phyloP scores from a whole-genome alignment of 441 rosid species.

The Capsella rubella region DNA sequence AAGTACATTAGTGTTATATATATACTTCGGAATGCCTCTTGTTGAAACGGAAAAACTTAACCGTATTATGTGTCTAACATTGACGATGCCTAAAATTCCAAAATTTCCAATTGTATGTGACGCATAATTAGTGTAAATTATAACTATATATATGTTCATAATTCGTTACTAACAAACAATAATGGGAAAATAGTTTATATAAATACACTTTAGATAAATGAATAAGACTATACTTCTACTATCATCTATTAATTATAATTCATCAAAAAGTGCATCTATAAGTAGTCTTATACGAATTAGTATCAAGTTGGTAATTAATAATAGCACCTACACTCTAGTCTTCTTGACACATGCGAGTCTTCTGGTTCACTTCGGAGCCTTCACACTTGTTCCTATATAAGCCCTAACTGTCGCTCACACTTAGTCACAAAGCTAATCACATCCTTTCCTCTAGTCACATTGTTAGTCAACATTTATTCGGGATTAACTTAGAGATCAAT shows the following conservation, averaged over 20 bases:
- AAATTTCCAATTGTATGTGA: too few relatives aligned
- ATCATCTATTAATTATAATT: slow-evolving; percentile 3
- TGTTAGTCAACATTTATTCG: background rate
- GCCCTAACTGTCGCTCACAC: slow-evolving; percentile 5
- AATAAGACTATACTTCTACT: background rate
- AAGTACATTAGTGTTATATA: too few relatives aligned
- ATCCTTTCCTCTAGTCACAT: slow-evolving; percentile 13
- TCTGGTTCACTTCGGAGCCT: slow-evolving; percentile 18
- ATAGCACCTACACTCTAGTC: background rate
- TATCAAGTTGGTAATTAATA: slow-evolving; percentile 32
- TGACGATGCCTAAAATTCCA: too few relatives aligned
- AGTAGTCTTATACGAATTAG: slow-evolving; percentile 3
- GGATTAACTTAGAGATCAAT: slow-evolving; percentile 26
- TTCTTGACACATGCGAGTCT: slow-evolving; percentile 15
- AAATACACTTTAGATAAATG: background rate
- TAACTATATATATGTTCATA: background rate
- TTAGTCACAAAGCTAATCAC: background rate
- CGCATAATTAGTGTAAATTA: too few relatives aligned
- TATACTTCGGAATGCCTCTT: too few relatives aligned
- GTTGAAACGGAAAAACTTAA: too few relatives aligned
- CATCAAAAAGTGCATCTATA: background rate
- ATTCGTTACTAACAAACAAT: background rate
- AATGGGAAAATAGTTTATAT: background rate
- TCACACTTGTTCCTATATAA: slow-evolving; percentile 37
- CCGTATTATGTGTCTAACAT: too few relatives aligned